These are phyloP conservation scores for Pharus latifolius DNA, from an alignment of 176 grass and related monocot species.

Conservation along the genomic window DNA sequence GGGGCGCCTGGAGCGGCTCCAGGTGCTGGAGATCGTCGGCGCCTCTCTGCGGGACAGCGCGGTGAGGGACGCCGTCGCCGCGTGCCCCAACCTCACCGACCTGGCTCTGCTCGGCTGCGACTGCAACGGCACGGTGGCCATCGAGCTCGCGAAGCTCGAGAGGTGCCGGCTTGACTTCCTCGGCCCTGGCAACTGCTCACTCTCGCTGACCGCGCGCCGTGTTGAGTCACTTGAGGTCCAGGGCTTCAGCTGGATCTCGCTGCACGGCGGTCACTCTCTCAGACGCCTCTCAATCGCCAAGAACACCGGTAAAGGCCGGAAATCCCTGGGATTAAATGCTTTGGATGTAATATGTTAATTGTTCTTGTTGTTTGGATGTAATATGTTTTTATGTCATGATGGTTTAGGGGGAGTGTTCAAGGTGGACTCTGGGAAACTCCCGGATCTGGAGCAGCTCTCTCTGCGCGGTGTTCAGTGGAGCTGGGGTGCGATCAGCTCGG, in stretches of 20 bases:
- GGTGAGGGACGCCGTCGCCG: conserved; percentile 45
- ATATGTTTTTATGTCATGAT: background rate
- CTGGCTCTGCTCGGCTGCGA: conserved; percentile 81
- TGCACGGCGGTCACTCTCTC: conserved; percentile 42
- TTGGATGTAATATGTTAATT: too few species aligned
- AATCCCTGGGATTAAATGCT: too few species aligned
- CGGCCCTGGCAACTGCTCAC: conserved; percentile 42
- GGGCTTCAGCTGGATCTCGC: conserved; percentile 74
- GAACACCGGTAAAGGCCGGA: conserved; percentile 67
- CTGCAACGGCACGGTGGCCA: conserved; percentile 32
- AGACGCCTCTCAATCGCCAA: conserved; percentile 69
- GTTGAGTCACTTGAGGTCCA: conserved; percentile 68
- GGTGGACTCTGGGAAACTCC: conserved; percentile 64
- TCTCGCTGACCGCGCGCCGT: conserved; percentile 38
- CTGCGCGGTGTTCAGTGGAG: conserved; percentile 87
- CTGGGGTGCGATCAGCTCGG: conserved; percentile 63
- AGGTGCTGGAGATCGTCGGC: conserved; percentile 74
- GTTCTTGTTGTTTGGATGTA: background rate
- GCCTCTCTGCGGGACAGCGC: conserved; percentile 52
- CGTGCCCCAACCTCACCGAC: conserved; percentile 70
- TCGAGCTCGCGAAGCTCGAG: conserved; percentile 48
- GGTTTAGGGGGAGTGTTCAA: conserved; percentile 56
- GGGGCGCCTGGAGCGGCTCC: conserved; percentile 37
- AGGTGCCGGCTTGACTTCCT: conserved; percentile 81
- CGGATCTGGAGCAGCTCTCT: conserved; percentile 58